Evolutionary conservation across 768 basidiomycete species (phyloP), one percentile per base, ranked within the genome.

Genomic region (Mycena filopes): DNA sequence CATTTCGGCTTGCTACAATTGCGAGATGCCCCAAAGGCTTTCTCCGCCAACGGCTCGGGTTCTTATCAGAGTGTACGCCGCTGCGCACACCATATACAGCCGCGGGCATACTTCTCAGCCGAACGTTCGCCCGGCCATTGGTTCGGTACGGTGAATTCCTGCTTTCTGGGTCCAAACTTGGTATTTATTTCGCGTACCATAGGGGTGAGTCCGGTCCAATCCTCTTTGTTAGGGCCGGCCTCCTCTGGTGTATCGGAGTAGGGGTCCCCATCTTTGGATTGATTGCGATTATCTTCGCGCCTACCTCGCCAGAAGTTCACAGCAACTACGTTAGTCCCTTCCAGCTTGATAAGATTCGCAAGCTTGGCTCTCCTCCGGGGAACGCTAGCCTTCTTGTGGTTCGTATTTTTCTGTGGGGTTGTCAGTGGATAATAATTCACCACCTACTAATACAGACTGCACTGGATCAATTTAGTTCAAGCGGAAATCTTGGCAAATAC

Each of bases 201-300:
- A 54, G 51, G n/a, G 51, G 51, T 33, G 36, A 54, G 31, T 36
- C 51, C 36, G 8, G 20, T 33, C 21, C 21, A 16, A 54, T 54
- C 29, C 33, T 36, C 11, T 15, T 40, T 7, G 12, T 25, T n/a
- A 36, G 51, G 23, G 51, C 51, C 18, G 11, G 31, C 31, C 18
- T 54, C 51, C 18, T 54, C 8, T n/a, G 31, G n/a, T 40, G 31
- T 31, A 36, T 54, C 40, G 31, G 33, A 23, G n/a, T 54, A 10
- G 51, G 33, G 20, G 20, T 54, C 21, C 51, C 51, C 31, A 21
- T 23, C n/a, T 16, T 54, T 40, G 51, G 31, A 18, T 20, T 31
- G 18, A 36, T 36, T 33, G 33, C 36, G 11, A 54, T 54, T 21
- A 18, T 54, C 36, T 12, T 54, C 33, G 10, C 7, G 33, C 51